These are phyloP conservation scores for Epichloe amarillans DNA, from an alignment of 2,329 filamentous ascomycete genomes.

Conservation along the genomic window DNA sequence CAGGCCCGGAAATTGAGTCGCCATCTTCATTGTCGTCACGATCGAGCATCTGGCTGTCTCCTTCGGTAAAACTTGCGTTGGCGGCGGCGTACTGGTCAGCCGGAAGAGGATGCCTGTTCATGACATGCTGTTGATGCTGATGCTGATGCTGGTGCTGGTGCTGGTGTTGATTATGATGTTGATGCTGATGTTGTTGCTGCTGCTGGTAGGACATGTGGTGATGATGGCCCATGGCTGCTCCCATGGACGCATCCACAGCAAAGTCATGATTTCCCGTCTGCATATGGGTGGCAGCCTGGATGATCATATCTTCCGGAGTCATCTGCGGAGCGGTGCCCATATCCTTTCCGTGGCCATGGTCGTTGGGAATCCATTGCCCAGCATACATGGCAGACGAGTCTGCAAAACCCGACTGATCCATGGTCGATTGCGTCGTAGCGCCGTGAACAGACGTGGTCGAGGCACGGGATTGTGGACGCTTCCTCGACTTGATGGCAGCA, in stretches of 20 bases:
- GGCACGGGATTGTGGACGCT: conserved; percentile 39
- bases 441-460: conserved; percentile 46
- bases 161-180: conserved; percentile 21
- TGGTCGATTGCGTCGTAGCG: conserved; percentile 34
- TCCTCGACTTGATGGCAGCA: conserved; percentile 28
- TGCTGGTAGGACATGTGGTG: conserved; percentile 29
- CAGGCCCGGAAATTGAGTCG: conserved; percentile 34
- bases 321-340: conserved; percentile 32
- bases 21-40: conserved; percentile 45
- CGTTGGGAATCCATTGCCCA: conserved; percentile 36
- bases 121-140: conserved; percentile 22
- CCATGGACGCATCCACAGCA: conserved; percentile 33
- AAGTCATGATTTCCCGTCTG: conserved; percentile 38
- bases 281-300: conserved; percentile 44
- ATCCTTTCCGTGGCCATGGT: conserved; percentile 29
- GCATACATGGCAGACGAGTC: conserved; percentile 32
- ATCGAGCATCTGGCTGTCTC: conserved; percentile 46
- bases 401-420: conserved; percentile 33
- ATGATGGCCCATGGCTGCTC: conserved; percentile 24
- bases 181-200: conserved; percentile 19
- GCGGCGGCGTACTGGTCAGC: conserved; percentile 35
- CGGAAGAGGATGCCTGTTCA: conserved; percentile 37
- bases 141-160: conserved; percentile 21
- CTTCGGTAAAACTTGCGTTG: conserved; percentile 42
- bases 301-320: conserved; percentile 45